These are phyloP conservation scores for Phytophthora agathidicida DNA, from an alignment of 352 stramenopile genomes.

Conservation along the genomic window DNA sequence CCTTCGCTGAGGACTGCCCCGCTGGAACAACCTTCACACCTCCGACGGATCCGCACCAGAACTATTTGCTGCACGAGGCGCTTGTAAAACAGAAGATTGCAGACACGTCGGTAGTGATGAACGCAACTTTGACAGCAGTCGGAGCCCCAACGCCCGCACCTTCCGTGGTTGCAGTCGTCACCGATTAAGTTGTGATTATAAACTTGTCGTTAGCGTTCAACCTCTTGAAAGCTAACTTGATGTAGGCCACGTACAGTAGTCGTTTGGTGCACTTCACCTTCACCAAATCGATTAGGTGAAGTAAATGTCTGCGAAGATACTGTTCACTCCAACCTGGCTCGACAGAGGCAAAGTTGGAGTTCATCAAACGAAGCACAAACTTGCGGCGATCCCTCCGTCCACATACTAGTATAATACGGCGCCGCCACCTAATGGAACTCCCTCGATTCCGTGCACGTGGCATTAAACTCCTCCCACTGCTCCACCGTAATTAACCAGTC, in stretches of 20 bases:
- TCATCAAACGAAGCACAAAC: conserved; percentile 38
- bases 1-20: conserved; percentile 32
- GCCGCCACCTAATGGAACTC: conserved; percentile 43
- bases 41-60: conserved; percentile 55
- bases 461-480: conserved; percentile 39
- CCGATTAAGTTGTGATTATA: too few species aligned
- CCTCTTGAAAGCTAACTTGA: too few species aligned
- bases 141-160: conserved; percentile 27
- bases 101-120: conserved; percentile 51
- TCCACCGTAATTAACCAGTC: conserved; percentile 31
- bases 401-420: conserved; percentile 36
- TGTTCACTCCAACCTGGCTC: conserved; percentile 34
- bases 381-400: conserved; percentile 21
- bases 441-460: conserved; percentile 27
- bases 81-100: conserved; percentile 38
- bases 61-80: conserved; percentile 50
- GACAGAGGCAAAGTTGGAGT: conserved; percentile 25
- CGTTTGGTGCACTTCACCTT: too few species aligned
- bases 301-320: conserved; percentile 26
- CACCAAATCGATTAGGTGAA: too few species aligned
- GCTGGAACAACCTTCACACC: conserved; percentile 35
- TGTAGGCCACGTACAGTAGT: too few species aligned
- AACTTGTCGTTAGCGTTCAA: too few species aligned
- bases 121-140: conserved; percentile 34
- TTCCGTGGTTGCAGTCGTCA: conserved; percentile 22